Base-by-base conservation (phyloP, 148 eudicot species). In the Tetragonia tetragonoides region DNA sequence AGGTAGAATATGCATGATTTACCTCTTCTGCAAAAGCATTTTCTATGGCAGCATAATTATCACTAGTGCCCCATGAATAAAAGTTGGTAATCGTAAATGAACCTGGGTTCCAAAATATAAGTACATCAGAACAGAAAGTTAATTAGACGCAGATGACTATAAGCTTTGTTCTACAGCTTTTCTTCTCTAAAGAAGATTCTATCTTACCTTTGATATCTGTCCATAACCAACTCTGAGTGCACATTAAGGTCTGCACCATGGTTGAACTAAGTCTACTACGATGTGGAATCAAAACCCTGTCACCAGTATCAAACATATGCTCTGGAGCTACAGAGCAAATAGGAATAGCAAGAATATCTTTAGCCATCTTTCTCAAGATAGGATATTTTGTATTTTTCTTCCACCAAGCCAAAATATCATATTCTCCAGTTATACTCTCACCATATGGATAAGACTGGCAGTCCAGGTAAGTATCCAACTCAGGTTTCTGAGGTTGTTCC, bases 241-340 rank as follows among this genome's bases (percentile, higher is more conserved):
- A 83, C 82, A 79, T 83, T 34, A 79, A 56, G 11, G 66, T 73
- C 56, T 83, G 74, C 46, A 79, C 79, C 74, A 80, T 79, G 17
- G 57, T 56, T 5, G 72, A 71, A 42, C 75, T 20, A 37, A 83
- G 80, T n/a, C 82, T 75, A 70, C 72, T 68, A 63, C 80, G 77
- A 66, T 79, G 66, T 12, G 74, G 77, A 41, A 64, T 83, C 70
- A 72, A 53, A 53, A 83, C 59, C 34, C 72, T 53, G 23, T 70
- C 70, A 72, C 83, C 59, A 9, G 41, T 76, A n/a, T 65, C 75
- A 77, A 83, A 83, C 38, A 65, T 70, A 44, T 59, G 63, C 16
- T 79, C 62, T 0, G 62, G 66, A 46, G 80, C 75, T 72, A 77
- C 75, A 11, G 66, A 76, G 2, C 61, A 72, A 2, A 73, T 18